Evolutionary conservation across 257 asterid genomes (phyloP).

Genomic region (Ligustrum vulgare): DNA sequence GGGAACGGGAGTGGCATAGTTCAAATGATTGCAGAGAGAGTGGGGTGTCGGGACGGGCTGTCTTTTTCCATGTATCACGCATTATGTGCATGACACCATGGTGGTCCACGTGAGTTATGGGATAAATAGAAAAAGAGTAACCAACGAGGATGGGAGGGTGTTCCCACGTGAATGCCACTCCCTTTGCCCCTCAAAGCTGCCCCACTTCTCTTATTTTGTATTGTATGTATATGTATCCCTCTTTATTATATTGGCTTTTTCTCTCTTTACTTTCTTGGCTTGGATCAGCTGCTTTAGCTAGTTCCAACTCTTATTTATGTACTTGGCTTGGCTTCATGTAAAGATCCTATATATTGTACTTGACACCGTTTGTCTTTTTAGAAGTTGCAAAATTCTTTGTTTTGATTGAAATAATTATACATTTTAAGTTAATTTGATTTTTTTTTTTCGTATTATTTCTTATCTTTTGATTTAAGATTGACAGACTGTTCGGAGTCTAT

Average conservation of each 20-base stretch:
- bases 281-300: background rate
- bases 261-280: background rate
- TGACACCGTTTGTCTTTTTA: background rate
- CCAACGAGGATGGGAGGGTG: background rate
- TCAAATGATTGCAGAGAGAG: slow-evolving; percentile 2
- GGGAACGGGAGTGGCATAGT: background rate
- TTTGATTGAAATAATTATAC: too few relatives aligned
- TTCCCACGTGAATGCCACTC: background rate
- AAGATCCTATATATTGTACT: too few relatives aligned
- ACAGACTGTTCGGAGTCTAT: too few relatives aligned
- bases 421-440: too few relatives aligned
- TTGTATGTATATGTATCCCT: too few relatives aligned
- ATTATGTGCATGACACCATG: background rate
- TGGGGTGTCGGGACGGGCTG: slow-evolving; percentile 1
- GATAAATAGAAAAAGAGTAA: background rate
- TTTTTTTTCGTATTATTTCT: too few relatives aligned
- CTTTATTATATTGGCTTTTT: background rate
- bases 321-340: too few relatives aligned
- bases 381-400: too few relatives aligned
- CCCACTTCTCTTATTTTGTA: background rate
- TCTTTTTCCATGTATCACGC: background rate
- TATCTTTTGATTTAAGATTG: too few relatives aligned
- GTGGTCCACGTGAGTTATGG: background rate
- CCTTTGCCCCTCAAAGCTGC: background rate
- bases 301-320: too few relatives aligned